Evolutionary conservation across 2,329 filamentous ascomycete species (phyloP).

Genomic region (Aspergillus fijiensis): DNA sequence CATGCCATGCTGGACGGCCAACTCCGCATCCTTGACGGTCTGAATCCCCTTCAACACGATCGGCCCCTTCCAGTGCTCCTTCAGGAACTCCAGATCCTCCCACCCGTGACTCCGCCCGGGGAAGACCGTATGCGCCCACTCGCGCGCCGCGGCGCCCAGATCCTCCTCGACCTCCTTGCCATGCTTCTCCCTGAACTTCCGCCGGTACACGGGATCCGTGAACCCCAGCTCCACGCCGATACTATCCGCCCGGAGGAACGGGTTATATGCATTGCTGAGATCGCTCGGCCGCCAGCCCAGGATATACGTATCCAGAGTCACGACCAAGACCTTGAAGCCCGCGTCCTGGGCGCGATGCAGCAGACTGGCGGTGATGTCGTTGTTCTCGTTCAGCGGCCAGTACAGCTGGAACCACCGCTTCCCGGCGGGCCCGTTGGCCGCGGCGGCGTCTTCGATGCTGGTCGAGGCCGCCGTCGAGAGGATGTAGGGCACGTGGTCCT

Average conservation of each 20-base stretch:
- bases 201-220: slow-evolving; percentile 64
- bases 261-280: slow-evolving; percentile 57
- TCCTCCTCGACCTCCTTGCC: slow-evolving; percentile 49
- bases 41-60: slow-evolving; percentile 61
- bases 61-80: slow-evolving; percentile 60
- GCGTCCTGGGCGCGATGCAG: slow-evolving; percentile 58
- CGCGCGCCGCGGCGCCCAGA: slow-evolving; percentile 44
- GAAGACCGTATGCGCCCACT: slow-evolving; percentile 56
- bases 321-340: slow-evolving; percentile 65
- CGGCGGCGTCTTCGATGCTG: slow-evolving; percentile 65
- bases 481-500: slow-evolving; percentile 63
- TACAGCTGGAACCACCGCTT: slow-evolving; percentile 72
- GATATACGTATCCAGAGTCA: slow-evolving; percentile 70
- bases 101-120: slow-evolving; percentile 56
- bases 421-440: slow-evolving; percentile 52
- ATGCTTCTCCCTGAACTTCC: slow-evolving; percentile 49
- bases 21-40: slow-evolving; percentile 45
- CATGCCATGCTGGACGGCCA: slow-evolving; percentile 45
- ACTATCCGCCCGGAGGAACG: slow-evolving; percentile 26
- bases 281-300: slow-evolving; percentile 68
- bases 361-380: slow-evolving; percentile 64
- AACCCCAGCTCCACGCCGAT: slow-evolving; percentile 63
- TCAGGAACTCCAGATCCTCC: slow-evolving; percentile 59
- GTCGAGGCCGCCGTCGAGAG: slow-evolving; percentile 63
- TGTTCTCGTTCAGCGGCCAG: slow-evolving; percentile 59